phyloP scores from a whole-genome alignment of 805 yeast species.

The Lipomyces chichibuensis region DNA sequence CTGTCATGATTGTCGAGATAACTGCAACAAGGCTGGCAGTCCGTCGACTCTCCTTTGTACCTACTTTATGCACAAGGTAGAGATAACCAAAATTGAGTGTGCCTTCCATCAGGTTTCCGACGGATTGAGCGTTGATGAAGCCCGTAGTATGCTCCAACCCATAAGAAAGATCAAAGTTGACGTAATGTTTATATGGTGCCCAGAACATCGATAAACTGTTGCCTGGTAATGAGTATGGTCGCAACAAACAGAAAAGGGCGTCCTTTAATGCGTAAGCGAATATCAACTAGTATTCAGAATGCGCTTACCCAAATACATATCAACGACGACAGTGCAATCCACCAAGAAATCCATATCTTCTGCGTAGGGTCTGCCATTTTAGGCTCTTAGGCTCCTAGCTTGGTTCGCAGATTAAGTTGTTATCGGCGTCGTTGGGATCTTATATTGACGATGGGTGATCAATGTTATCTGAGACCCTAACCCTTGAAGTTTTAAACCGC shows the following conservation, averaged over 20 bases:
- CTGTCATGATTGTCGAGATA: neutral
- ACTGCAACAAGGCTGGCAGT: neutral
- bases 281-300: neutral
- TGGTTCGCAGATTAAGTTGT: too few species aligned
- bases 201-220: neutral
- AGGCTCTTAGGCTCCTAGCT: too few species aligned
- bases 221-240: slow-evolving; percentile 2
- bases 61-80: neutral
- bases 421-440: too few species aligned
- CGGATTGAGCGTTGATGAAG: slow-evolving; percentile 1
- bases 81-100: neutral
- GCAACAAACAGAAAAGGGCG: neutral
- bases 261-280: neutral
- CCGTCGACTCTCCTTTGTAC: neutral
- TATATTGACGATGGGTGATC: too few species aligned
- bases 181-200: neutral
- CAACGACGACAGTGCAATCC: neutral
- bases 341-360: neutral
- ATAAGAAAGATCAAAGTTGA: neutral
- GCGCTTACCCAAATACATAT: neutral
- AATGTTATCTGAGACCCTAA: too few species aligned
- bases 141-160: neutral
- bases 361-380: neutral
- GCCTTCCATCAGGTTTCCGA: neutral
- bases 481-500: too few species aligned